These are phyloP conservation scores for Pouteria campechiana DNA, from an alignment of 179 eudicot species.

Conservation along the genomic window DNA sequence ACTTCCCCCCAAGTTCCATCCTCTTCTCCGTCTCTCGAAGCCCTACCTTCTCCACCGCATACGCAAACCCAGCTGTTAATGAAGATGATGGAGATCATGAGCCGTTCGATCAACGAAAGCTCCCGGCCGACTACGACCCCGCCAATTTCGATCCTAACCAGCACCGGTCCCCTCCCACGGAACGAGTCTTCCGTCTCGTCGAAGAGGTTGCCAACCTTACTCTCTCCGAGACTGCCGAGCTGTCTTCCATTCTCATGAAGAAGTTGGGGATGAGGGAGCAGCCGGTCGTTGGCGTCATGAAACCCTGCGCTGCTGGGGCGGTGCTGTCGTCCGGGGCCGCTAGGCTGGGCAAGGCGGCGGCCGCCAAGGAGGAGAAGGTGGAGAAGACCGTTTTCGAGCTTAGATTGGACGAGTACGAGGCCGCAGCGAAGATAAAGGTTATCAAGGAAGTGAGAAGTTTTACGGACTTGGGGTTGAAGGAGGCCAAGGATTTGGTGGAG, in stretches of 20 bases:
- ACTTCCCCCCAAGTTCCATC: too few species aligned
- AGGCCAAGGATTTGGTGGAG: conserved; percentile 94
- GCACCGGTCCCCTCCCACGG: conserved; percentile 73
- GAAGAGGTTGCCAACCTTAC: conserved; percentile 76
- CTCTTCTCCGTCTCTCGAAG: too few species aligned
- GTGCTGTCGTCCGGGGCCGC: conserved; percentile 35
- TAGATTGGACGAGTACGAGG: conserved; percentile 69
- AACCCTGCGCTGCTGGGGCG: conserved; percentile 67
- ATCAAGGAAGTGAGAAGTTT: conserved; percentile 70
- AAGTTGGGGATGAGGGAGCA: conserved; percentile 65
- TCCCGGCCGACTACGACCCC: conserved; percentile 86
- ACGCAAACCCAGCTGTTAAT: too few species aligned
- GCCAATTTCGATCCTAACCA: conserved; percentile 67
- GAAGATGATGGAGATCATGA: conserved; percentile 51
- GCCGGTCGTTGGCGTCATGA: conserved; percentile 71
- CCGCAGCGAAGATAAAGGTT: conserved; percentile 73
- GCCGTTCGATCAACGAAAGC: conserved; percentile 71
- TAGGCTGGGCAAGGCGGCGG: conserved; percentile 22
- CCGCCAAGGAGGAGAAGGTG: conserved; percentile 44
- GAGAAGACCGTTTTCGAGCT: conserved; percentile 83
- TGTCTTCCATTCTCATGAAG: conserved; percentile 58
- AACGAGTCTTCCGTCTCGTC: conserved; percentile 67
- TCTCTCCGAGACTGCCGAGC: conserved; percentile 46
- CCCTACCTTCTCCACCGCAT: too few species aligned
- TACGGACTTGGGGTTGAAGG: conserved; percentile 86